These are phyloP conservation scores for Auriscalpium microsporum DNA, from an alignment of 768 basidiomycete genomes.

Conservation along the genomic window DNA sequence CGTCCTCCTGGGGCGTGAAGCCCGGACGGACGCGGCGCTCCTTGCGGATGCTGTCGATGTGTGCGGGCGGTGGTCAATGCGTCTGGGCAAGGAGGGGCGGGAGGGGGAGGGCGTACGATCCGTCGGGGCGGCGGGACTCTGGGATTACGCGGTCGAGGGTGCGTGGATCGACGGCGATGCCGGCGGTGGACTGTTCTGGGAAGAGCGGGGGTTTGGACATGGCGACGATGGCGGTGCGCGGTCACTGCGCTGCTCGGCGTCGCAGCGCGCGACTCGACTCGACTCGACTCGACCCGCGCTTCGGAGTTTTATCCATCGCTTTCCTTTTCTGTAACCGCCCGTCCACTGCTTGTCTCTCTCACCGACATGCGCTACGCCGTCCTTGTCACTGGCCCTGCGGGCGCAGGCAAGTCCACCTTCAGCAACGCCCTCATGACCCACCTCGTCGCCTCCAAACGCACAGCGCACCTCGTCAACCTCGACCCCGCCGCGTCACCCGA, in stretches of 20 bases:
- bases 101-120: slow-evolving; percentile 50
- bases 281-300: not conserved
- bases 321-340: not conserved
- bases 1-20: slow-evolving; percentile 91
- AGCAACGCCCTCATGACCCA: slow-evolving; percentile 84
- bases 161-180: slow-evolving; percentile 78
- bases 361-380: slow-evolving; percentile 76
- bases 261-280: too few relatives aligned
- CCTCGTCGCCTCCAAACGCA: slow-evolving; percentile 70
- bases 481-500: slow-evolving; percentile 87
- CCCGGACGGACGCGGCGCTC: slow-evolving; percentile 86
- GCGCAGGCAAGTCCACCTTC: slow-evolving; percentile 96
- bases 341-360: not conserved
- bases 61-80: not conserved
- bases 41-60: slow-evolving; percentile 60
- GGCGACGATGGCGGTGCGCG: not conserved
- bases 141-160: slow-evolving; percentile 87
- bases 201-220: slow-evolving; percentile 52
- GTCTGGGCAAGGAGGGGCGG: slow-evolving; percentile 1
- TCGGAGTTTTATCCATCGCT: not conserved
- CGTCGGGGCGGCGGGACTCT: slow-evolving; percentile 72
- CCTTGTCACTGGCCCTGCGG: slow-evolving; percentile 90
- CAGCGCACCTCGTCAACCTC: slow-evolving; percentile 90
- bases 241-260: too few relatives aligned
- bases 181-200: slow-evolving; percentile 61